Conservation (phyloP, 345 rosid genomes). For the Jatropha curcas region DNA sequence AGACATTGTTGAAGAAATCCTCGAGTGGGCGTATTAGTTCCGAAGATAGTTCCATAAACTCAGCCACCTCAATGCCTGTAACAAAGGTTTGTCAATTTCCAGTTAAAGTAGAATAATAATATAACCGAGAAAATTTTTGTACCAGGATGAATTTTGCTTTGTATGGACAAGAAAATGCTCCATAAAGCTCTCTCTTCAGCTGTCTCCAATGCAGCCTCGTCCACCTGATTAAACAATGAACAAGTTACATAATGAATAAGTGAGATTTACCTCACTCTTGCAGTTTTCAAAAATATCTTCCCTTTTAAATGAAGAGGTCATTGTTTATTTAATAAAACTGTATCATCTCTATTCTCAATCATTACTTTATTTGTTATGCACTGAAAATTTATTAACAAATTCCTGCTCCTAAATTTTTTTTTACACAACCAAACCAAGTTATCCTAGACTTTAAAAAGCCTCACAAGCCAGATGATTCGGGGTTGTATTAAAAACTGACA, state of each 20-base stretch:
- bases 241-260: too few species aligned
- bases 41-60: constrained; percentile 68
- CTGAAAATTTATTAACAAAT: too few species aligned
- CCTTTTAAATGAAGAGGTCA: too few species aligned
- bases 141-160: constrained; percentile 65
- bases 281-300: too few species aligned
- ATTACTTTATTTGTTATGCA: too few species aligned
- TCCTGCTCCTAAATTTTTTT: too few species aligned
- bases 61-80: constrained; percentile 70
- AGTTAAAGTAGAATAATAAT: background rate
- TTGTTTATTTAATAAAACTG: too few species aligned
- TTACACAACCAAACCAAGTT: too few species aligned
- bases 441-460: background rate
- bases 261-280: too few species aligned
- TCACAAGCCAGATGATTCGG: background rate
- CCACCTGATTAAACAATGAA: constrained; percentile 58
- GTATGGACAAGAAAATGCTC: constrained; percentile 54
- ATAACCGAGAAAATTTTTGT: constrained; percentile 16
- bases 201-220: constrained; percentile 73
- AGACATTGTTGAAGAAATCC: constrained; percentile 83
- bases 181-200: constrained; percentile 73
- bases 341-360: too few species aligned
- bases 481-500: background rate
- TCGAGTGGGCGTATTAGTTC: constrained; percentile 72
- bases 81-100: constrained; percentile 8